Base-by-base conservation (phyloP, 352 stramenopile genomes). In the Globisporangium echinulatum region DNA sequence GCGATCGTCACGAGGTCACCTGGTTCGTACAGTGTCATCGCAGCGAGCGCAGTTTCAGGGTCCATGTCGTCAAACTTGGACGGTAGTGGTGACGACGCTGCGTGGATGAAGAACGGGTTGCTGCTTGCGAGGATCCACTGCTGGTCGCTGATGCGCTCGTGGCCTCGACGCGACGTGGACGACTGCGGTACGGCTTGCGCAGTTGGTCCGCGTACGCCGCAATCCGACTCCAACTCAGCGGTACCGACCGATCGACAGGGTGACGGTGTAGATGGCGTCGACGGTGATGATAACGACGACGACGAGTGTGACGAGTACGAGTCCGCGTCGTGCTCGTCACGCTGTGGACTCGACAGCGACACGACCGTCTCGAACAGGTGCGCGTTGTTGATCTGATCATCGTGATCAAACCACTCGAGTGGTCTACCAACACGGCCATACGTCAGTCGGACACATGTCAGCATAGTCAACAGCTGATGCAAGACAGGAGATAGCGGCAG, bases 1-100 rank as follows among this genome's bases (percentile, higher is more conserved):
- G 70, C 62, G 19, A 85, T 61, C 2, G 75, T 71, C 77, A 88
- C 78, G 43, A 89, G 59, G 52, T 88, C 77, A 0, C 77, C 74
- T 0, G 77, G 74, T 7, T 57, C 61, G 53, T 85, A 89, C 1
- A 91, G 62, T 0, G 81, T 77, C 0, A 77, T 91, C 52, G 87
- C 74, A 4, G 78, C 81, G 25, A 91, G 82, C 0, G 81, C 81
- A 5, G 74, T 81, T 38, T 91, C 79, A 0, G 77, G 58, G n/a
- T 89, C 81, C 79, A 91, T 88, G 40, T 70, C 67, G 43, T 82
- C 72, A 54, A 72, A 81, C 33, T 74, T 63, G 0, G 48, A 56
- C 10, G 63, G 60, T 5, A 66, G 58, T 14, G 58, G 43, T 0
- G 65, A 50, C n/a, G 59, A 33, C 0, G 65, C 52, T 0, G 70